phyloP scores from a whole-genome alignment of 2,329 filamentous ascomycete species.

The Aspergillus puulaauensis region DNA sequence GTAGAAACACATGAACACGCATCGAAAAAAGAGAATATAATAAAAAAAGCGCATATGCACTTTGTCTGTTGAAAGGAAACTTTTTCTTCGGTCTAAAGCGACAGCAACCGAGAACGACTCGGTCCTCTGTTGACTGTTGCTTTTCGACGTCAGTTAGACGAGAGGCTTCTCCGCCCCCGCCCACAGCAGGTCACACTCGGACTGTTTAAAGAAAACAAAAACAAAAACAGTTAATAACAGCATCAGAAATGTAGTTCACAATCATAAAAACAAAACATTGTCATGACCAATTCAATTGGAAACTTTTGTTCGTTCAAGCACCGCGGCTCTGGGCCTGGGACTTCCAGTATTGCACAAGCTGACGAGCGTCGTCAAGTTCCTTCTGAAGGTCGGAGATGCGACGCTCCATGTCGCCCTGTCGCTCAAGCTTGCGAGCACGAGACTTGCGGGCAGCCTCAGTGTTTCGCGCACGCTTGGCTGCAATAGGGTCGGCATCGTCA shows the following conservation, averaged over 20 bases:
- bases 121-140: slow-evolving; percentile 20
- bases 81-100: slow-evolving; percentile 23
- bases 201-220: slow-evolving; percentile 16
- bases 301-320: slow-evolving; percentile 19
- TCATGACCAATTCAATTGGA: slow-evolving; percentile 1
- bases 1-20: not conserved
- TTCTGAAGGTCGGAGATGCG: slow-evolving; percentile 68
- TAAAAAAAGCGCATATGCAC: slow-evolving; percentile 1
- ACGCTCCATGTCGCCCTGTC: slow-evolving; percentile 71
- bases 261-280: not conserved
- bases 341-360: slow-evolving; percentile 41
- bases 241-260: slow-evolving; percentile 15
- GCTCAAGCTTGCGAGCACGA: slow-evolving; percentile 77
- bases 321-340: slow-evolving; percentile 27
- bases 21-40: slow-evolving; percentile 12
- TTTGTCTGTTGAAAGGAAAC: slow-evolving; percentile 21
- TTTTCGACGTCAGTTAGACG: slow-evolving; percentile 25
- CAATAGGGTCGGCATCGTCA: slow-evolving; percentile 71
- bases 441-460: slow-evolving; percentile 93
- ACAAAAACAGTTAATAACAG: slow-evolving; percentile 21
- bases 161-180: slow-evolving; percentile 36
- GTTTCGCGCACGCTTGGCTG: slow-evolving; percentile 90
- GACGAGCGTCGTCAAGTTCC: slow-evolving; percentile 32
- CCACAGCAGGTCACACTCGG: slow-evolving; percentile 25
- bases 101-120: slow-evolving; percentile 14